Evolutionary conservation across 1,139 yeast genomes (phyloP).

Genomic region (Blastobotrys ciferrii): DNA sequence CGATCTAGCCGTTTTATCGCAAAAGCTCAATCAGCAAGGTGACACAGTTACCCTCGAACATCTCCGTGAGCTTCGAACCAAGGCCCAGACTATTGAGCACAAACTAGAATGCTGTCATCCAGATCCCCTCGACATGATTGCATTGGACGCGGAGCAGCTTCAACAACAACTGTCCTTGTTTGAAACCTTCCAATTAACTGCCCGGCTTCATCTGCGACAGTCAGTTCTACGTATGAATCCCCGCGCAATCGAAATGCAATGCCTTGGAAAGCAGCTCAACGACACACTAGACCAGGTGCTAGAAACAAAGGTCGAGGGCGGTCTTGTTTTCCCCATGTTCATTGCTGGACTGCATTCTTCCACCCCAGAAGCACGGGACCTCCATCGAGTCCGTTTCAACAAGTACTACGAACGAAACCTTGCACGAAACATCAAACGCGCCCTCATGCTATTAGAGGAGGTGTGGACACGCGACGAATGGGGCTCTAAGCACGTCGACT

Average conservation of each 20-base stretch:
- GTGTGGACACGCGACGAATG: constrained; percentile 51
- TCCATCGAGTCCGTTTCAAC: constrained; percentile 54
- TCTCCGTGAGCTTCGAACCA: constrained; percentile 35
- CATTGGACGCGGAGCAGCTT: constrained; percentile 52
- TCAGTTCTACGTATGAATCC: constrained; percentile 61
- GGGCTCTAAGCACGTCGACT: constrained; percentile 54
- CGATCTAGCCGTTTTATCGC: constrained; percentile 50
- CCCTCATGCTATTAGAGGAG: constrained; percentile 56
- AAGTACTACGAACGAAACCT: constrained; percentile 59
- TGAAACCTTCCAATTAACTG: constrained; percentile 69
- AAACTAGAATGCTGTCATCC: constrained; percentile 56
- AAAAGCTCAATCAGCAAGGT: not conserved
- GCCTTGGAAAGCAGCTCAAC: constrained; percentile 53
- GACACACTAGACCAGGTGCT: constrained; percentile 60
- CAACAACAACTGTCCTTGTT: constrained; percentile 69
- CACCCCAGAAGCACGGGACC: constrained; percentile 42
- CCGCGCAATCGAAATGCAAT: constrained; percentile 61
- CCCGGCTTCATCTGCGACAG: constrained; percentile 65
- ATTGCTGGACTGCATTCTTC: constrained; percentile 73
- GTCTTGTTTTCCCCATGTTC: constrained; percentile 72
- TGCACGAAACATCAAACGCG: constrained; percentile 64
- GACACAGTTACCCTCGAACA: constrained; percentile 1
- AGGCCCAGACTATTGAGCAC: constrained; percentile 48
- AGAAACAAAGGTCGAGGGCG: constrained; percentile 67
- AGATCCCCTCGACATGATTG: constrained; percentile 47